These are phyloP conservation scores for Phytophthora capsici DNA, from an alignment of 352 stramenopile genomes.

Conservation along the genomic window DNA sequence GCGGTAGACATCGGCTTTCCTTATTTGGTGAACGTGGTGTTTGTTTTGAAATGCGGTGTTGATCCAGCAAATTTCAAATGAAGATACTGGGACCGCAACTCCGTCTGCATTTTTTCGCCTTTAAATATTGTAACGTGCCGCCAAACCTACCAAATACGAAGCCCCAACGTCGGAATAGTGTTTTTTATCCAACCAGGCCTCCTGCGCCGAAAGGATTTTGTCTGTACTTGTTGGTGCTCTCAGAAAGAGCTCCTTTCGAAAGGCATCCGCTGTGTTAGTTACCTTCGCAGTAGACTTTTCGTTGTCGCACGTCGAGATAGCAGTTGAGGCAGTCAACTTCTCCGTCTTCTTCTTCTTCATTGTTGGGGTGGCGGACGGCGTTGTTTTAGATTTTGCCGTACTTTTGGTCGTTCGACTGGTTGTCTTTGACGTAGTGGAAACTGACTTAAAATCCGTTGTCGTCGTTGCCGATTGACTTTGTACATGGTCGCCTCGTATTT, in stretches of 20 bases:
- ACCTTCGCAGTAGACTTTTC: too few species aligned
- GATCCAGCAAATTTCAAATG: constrained; percentile 5
- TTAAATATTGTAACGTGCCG: not conserved
- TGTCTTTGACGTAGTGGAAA: too few species aligned
- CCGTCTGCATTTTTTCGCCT: constrained; percentile 1
- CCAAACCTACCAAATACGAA: not conserved
- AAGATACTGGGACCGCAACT: not conserved
- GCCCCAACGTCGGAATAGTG: not conserved
- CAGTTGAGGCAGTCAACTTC: too few species aligned
- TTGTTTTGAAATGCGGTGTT: constrained; percentile 5
- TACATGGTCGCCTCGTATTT: too few species aligned
- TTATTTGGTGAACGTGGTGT: constrained; percentile 1
- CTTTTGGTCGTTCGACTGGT: too few species aligned
- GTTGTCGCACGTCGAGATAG: too few species aligned
- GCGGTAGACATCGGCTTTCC: not conserved
- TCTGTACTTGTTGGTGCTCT: not conserved
- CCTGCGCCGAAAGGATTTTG: not conserved
- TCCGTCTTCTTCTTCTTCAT: too few species aligned
- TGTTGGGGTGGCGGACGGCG: too few species aligned
- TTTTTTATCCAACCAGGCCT: not conserved
- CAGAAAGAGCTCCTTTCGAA: not conserved
- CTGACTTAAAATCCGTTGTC: too few species aligned
- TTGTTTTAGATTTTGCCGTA: too few species aligned
- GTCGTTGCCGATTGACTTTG: too few species aligned
- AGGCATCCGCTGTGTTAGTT: too few species aligned